phyloP scores from a whole-genome alignment of 1,284 basidiomycete species.

The Wallemia ichthyophaga region DNA sequence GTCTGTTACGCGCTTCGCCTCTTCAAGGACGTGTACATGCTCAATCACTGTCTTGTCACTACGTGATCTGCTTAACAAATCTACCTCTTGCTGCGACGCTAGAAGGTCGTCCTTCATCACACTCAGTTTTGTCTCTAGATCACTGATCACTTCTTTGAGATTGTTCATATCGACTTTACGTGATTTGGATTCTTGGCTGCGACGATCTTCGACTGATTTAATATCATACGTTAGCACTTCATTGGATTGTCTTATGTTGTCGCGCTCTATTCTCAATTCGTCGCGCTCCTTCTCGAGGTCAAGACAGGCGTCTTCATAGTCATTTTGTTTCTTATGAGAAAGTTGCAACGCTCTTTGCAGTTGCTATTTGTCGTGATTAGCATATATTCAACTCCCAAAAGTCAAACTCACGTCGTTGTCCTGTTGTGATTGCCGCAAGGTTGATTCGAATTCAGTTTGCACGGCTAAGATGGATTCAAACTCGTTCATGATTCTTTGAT shows the following conservation, averaged over 20 bases:
- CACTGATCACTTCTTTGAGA: slow-evolving; percentile 36
- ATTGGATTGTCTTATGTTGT: slow-evolving; percentile 32
- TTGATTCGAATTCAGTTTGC: background rate
- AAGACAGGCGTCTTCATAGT: slow-evolving; percentile 60
- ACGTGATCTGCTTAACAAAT: slow-evolving; percentile 39
- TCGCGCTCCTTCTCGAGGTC: slow-evolving; percentile 54
- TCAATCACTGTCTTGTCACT: slow-evolving; percentile 97
- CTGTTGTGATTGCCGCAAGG: background rate
- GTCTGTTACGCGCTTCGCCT: slow-evolving; percentile 86
- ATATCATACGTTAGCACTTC: slow-evolving; percentile 27
- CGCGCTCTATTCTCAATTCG: slow-evolving; percentile 38
- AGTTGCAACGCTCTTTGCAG: slow-evolving; percentile 11
- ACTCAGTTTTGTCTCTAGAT: slow-evolving; percentile 49
- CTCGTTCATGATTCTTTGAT: background rate
- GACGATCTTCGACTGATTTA: slow-evolving; percentile 15
- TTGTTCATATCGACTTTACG: slow-evolving; percentile 37
- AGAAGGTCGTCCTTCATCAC: slow-evolving; percentile 49
- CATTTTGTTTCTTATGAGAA: slow-evolving; percentile 36
- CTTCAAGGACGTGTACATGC: slow-evolving; percentile 88
- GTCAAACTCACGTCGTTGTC: background rate
- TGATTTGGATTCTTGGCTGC: slow-evolving; percentile 33
- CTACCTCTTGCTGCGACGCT: slow-evolving; percentile 53
- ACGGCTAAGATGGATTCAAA: background rate
- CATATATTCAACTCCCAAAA: background rate
- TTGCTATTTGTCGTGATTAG: background rate